phyloP scores from a whole-genome alignment of 768 basidiomycete genomes.

The Amanita exitialis region DNA sequence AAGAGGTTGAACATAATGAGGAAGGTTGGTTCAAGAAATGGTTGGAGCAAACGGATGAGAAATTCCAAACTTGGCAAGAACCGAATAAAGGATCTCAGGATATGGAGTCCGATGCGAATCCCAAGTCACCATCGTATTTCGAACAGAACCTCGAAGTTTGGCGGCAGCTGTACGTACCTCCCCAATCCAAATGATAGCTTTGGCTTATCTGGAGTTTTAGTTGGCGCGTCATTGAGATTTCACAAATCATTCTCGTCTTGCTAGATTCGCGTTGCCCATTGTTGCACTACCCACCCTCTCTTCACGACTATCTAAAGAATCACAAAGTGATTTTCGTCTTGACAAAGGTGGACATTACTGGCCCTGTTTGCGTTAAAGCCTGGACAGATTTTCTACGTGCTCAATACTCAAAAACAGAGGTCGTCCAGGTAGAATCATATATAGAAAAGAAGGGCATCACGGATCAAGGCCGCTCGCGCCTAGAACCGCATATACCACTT shows the following conservation, averaged over 20 bases:
- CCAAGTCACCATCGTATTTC: slow-evolving; percentile 66
- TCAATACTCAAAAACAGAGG: slow-evolving; percentile 40
- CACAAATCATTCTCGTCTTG: slow-evolving; percentile 79
- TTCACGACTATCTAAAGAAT: slow-evolving; percentile 51
- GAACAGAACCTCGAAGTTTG: slow-evolving; percentile 92
- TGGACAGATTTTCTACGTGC: slow-evolving; percentile 57
- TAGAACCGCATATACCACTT: slow-evolving; percentile 61
- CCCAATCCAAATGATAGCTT: slow-evolving; percentile 6
- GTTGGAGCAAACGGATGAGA: slow-evolving; percentile 54
- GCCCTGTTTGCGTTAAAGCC: slow-evolving; percentile 46
- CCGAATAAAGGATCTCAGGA: slow-evolving; percentile 7
- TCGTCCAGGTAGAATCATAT: slow-evolving; percentile 76
- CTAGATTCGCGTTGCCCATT: slow-evolving; percentile 86
- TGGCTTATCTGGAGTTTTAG: slow-evolving; percentile 23
- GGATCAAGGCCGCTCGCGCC: slow-evolving; percentile 36
- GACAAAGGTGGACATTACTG: slow-evolving; percentile 84
- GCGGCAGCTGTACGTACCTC: slow-evolving; percentile 69
- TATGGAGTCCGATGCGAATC: slow-evolving; percentile 8
- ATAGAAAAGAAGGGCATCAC: slow-evolving; percentile 33
- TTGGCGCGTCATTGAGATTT: slow-evolving; percentile 92
- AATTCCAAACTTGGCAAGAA: slow-evolving; percentile 42
- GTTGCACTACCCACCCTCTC: slow-evolving; percentile 77
- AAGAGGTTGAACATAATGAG: slow-evolving; percentile 85
- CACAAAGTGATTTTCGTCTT: slow-evolving; percentile 62
- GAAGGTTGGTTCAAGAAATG: slow-evolving; percentile 77